Evolutionary conservation across 768 basidiomycete genomes (phyloP).

Genomic region (Gautieria morchelliformis): DNA sequence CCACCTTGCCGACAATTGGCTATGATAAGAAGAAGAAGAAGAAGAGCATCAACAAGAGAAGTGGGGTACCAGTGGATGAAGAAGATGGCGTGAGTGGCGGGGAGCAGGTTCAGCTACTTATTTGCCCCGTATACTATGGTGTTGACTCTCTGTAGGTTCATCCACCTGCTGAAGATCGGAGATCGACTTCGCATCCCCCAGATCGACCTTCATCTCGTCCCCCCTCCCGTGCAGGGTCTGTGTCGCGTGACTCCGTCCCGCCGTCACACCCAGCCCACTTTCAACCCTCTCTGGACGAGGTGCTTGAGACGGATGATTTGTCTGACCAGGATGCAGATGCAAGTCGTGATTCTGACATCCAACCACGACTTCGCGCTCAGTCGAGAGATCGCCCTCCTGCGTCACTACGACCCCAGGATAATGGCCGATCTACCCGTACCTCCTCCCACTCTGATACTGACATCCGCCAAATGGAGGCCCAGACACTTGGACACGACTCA

Average conservation of each 20-base stretch:
- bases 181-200: slow-evolving; percentile 17
- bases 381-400: neutral
- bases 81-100: slow-evolving; percentile 34
- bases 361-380: neutral
- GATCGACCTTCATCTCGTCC: slow-evolving; percentile 36
- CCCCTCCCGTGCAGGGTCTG: slow-evolving; percentile 27
- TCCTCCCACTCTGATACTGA: neutral
- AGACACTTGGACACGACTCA: neutral
- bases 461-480: neutral
- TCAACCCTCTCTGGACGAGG: slow-evolving; percentile 37
- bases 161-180: neutral
- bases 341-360: neutral
- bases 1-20: slow-evolving; percentile 55
- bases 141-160: slow-evolving; percentile 8
- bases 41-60: slow-evolving; percentile 30
- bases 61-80: slow-evolving; percentile 30
- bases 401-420: neutral
- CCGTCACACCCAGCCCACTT: slow-evolving; percentile 20
- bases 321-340: neutral
- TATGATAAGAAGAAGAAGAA: slow-evolving; percentile 55
- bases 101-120: slow-evolving; percentile 28
- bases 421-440: neutral
- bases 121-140: neutral
- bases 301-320: slow-evolving; percentile 55
- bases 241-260: slow-evolving; percentile 32